Base-by-base conservation (phyloP, 495 filamentous ascomycete species). In the Astrothelium subdiscretum region DNA sequence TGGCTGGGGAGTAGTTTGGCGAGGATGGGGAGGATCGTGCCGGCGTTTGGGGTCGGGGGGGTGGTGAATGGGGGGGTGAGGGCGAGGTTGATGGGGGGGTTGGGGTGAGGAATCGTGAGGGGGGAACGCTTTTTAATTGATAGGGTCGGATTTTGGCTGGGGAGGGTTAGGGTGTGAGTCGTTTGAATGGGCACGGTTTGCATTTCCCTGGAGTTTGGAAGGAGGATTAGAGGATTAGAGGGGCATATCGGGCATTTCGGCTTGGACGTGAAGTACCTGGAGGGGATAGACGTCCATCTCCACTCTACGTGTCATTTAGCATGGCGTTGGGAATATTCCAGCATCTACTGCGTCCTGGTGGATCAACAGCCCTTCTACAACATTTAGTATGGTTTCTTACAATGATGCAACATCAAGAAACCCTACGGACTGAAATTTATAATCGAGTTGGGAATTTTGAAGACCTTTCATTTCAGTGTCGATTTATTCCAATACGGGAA, bases 1-100 rank as follows among this genome's bases (percentile, higher is more conserved):
- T 97, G 91, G 81, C 76, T 79, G 27, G 79, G 87, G 10, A 95
- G 89, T 69, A 83, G 83, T 43, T 79, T 81, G 68, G 92, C 92
- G 66, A 78, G 94, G 58, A 89, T 97, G 77, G 88, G 87, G 43
- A 85, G 94, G 75, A 96, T 97, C 67, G 81, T 97, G 29, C 92
- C 94, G 57, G 92, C 92, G 20, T 97, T 96, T 80, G 92, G 92
- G 31, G 77, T 96, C 51, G 92, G 92, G 1, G 92, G 92, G 2
- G 91, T 96, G 52, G 87, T 91, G 2, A 97, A 97, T 79, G 78
- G 81, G 58, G 80, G 85, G 65, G 77, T 96, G 58, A 81, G 92
- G 68, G 78, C 76, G 71, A 71, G 66, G 51, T 66, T 85, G 71
- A 83, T 89, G 79, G 75, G 70, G 65, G 69, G 62, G 57, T 51